Percentiles rank a stretch among this genome's conserved stretches.
These are phyloP conservation scores for Saccharomyces hybrid DNA, from an alignment of 1,139 yeast genomes.

Conservation along the genomic window DNA sequence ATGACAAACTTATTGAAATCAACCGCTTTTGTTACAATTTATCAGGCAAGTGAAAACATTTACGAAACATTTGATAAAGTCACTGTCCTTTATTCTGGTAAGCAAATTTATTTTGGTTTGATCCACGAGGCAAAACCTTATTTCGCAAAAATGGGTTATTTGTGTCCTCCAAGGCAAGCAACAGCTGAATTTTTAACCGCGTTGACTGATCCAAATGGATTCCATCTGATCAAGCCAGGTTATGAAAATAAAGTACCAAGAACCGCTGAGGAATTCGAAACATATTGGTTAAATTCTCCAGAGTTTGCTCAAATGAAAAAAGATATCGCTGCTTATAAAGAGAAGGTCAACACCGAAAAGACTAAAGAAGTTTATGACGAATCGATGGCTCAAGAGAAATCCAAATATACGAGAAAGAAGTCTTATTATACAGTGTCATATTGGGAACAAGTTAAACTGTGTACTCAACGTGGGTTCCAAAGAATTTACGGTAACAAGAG, in stretches of 20 bases:
- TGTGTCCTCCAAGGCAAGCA: slow-evolving; percentile 48
- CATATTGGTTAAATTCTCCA: slow-evolving; percentile 54
- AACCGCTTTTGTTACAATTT: slow-evolving; percentile 39
- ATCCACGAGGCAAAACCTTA: slow-evolving; percentile 38
- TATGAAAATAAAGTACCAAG: slow-evolving; percentile 57
- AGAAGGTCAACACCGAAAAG: slow-evolving; percentile 34
- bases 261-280: slow-evolving; percentile 61
- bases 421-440: slow-evolving; percentile 43
- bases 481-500: slow-evolving; percentile 45
- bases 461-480: slow-evolving; percentile 43
- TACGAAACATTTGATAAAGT: slow-evolving; percentile 42
- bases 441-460: slow-evolving; percentile 40
- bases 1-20: slow-evolving; percentile 35
- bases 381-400: slow-evolving; percentile 38
- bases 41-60: slow-evolving; percentile 42
- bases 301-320: slow-evolving; percentile 38
- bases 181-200: slow-evolving; percentile 57
- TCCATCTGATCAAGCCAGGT: slow-evolving; percentile 36
- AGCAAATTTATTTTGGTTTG: slow-evolving; percentile 39
- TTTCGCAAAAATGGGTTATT: slow-evolving; percentile 43
- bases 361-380: slow-evolving; percentile 35
- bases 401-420: slow-evolving; percentile 33
- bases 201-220: slow-evolving; percentile 39
- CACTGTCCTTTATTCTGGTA: slow-evolving; percentile 37
- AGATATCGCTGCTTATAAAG: slow-evolving; percentile 41